Evolutionary conservation across 192 early-diverging fungal species (phyloP), one percentile per base, ranked within the genome.

Genomic region (Gryganskiella cystojenkinii): DNA sequence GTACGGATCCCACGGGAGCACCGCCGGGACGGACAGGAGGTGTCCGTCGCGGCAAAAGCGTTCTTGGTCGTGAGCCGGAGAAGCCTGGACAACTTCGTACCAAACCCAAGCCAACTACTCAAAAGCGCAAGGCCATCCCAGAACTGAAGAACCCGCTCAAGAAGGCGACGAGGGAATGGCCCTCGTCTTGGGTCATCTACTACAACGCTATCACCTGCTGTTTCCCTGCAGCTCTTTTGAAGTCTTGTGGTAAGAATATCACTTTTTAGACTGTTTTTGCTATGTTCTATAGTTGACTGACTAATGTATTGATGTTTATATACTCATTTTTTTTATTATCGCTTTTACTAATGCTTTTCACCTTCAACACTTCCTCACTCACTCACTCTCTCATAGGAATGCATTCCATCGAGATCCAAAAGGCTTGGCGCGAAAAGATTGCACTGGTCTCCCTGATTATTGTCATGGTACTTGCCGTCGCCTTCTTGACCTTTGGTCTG

Each of bases 361-460:
- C 45, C 42, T 57, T 33, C 24, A 50, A 6, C 10, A 24, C 28
- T 25, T 8, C 30, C 28, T 60, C n/a, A n/a, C n/a, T n/a, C n/a
- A n/a, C n/a, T 22, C 58, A 17, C 47, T 51, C 11, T 40, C 22
- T 70, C 9, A 45, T 80, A 86, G 92, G 92, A 6, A 90, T 92
- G 72, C 68, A 80, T 24, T 81, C 86, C 40, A 45, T 61, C 14
- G 82, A 69, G 37, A 85, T 89, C 71, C 93, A 93, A 59, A 74
- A 79, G 64, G 96, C 96, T 28, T 98, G 92, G 92, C 88, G 95
- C 71, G 96, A 98, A 81, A 98, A 98, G 80, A 91, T 98, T 62
- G 94, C 92, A 0, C 81, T 98, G 11, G 91, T 95, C 43, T 90
- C 87, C 33, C 84, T 96, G 58, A 95, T 96, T 65, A 24, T 91